Evolutionary conservation across 2,329 filamentous ascomycete species (phyloP).

Genomic region (Microthyrium microscopicum): DNA sequence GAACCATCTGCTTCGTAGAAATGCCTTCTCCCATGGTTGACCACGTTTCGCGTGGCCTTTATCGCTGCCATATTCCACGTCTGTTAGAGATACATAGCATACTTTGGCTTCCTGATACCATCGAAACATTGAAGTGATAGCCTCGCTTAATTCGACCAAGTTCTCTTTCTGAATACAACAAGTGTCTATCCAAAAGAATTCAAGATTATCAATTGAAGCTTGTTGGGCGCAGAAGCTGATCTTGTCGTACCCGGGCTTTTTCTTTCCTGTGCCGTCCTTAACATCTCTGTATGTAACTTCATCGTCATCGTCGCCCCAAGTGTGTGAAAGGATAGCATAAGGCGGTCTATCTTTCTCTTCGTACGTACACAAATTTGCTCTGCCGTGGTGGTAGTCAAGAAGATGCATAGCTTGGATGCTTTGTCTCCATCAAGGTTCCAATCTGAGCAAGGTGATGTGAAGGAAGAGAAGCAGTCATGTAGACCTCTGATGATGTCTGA

Average conservation of each 20-base stretch:
- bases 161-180: constrained; percentile 6
- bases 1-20: constrained; percentile 4
- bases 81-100: constrained; percentile 7
- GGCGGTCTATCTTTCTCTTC: no score
- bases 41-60: neutral
- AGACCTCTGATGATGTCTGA: no score
- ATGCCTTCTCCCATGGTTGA: no score
- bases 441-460: no score
- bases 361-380: no score
- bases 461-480: no score
- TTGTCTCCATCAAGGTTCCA: no score
- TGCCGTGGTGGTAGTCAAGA: no score
- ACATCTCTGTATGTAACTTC: constrained; percentile 11
- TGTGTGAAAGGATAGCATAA: constrained; percentile 14
- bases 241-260: constrained; percentile 11
- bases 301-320: constrained; percentile 12
- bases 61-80: constrained; percentile 3
- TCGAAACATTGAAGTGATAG: constrained; percentile 9
- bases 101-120: constrained; percentile 7
- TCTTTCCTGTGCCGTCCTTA: no score
- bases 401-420: no score
- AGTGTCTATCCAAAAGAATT: constrained; percentile 9
- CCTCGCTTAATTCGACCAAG: constrained; percentile 5
- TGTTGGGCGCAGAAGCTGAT: constrained; percentile 12
- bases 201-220: constrained; percentile 9